phyloP scores from a whole-genome alignment of 2,329 filamentous ascomycete species.

The Colletotrichum abscissum region DNA sequence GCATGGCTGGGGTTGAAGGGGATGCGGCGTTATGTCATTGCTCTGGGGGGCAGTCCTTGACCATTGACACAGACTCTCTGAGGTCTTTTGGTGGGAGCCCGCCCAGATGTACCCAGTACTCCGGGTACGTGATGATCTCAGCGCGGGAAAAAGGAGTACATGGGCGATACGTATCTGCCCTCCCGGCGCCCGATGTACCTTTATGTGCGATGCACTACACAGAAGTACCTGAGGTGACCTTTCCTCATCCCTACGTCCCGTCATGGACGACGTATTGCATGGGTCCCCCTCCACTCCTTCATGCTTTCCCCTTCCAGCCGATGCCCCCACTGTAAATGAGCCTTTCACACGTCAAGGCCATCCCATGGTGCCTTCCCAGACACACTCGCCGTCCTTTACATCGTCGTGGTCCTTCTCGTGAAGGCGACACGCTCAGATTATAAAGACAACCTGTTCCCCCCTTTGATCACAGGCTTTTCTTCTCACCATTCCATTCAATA shows the following conservation, averaged over 20 bases:
- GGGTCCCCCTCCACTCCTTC: conserved; percentile 30
- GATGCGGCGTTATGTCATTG: conserved; percentile 35
- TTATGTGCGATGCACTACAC: not conserved
- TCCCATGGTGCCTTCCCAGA: conserved; percentile 17
- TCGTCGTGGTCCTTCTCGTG: conserved; percentile 28
- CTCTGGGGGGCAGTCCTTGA: conserved; percentile 22
- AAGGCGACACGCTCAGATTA: conserved; percentile 29
- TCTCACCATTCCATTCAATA: not conserved
- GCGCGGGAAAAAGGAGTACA: not conserved
- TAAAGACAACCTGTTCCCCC: conserved; percentile 24
- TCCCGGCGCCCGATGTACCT: not conserved
- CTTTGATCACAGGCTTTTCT: fast-evolving
- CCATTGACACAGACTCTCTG: conserved; percentile 9
- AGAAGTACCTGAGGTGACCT: not conserved
- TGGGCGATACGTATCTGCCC: not conserved
- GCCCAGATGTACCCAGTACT: not conserved
- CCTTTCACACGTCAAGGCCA: conserved; percentile 35
- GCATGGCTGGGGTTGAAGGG: conserved; percentile 25
- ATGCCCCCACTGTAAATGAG: conserved; percentile 28
- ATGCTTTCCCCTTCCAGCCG: conserved; percentile 32
- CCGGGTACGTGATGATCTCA: not conserved
- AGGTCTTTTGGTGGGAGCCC: not conserved
- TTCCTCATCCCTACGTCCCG: not conserved
- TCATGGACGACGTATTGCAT: conserved; percentile 17
- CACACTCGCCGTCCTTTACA: conserved; percentile 22